Evolutionary conservation across 257 asterid species (phyloP).

Genomic region (Lithospermum erythrorhizon): DNA sequence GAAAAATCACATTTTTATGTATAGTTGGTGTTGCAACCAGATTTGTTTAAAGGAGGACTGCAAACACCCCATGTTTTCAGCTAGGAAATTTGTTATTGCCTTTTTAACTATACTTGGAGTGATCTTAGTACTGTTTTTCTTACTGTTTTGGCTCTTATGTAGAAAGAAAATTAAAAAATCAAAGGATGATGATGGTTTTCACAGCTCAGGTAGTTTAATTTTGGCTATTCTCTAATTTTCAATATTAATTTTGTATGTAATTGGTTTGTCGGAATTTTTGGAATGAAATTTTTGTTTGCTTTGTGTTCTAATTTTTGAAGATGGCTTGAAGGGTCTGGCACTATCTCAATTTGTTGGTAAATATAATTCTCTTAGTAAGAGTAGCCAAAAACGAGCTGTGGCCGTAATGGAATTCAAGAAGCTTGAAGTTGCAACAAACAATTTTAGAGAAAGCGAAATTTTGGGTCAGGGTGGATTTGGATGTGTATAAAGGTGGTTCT

Average conservation of each 20-base stretch:
- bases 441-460: conserved; percentile 34
- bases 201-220: too few relatives aligned
- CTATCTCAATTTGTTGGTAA: conserved; percentile 17
- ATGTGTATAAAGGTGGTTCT: conserved; percentile 39
- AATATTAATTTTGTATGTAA: not conserved
- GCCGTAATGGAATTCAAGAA: conserved; percentile 40
- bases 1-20: too few relatives aligned
- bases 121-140: too few relatives aligned
- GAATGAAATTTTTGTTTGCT: not conserved
- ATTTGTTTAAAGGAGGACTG: too few relatives aligned
- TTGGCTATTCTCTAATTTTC: not conserved
- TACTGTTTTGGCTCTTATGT: too few relatives aligned
- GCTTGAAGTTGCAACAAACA: conserved; percentile 47
- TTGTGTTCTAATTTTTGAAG: conserved; percentile 1
- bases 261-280: not conserved
- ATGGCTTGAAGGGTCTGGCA: conserved; percentile 21
- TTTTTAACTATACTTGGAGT: too few relatives aligned
- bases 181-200: too few relatives aligned
- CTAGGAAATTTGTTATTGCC: too few relatives aligned
- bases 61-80: too few relatives aligned
- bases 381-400: conserved; percentile 19
- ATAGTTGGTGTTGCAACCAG: too few relatives aligned
- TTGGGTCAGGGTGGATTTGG: conserved; percentile 73
- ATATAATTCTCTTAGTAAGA: conserved; percentile 17
- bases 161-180: too few relatives aligned